Evolutionary conservation across 202 grass and related monocot species (phyloP), one percentile per base, ranked within the genome.

Genomic region (Tripidium arundinaceum): DNA sequence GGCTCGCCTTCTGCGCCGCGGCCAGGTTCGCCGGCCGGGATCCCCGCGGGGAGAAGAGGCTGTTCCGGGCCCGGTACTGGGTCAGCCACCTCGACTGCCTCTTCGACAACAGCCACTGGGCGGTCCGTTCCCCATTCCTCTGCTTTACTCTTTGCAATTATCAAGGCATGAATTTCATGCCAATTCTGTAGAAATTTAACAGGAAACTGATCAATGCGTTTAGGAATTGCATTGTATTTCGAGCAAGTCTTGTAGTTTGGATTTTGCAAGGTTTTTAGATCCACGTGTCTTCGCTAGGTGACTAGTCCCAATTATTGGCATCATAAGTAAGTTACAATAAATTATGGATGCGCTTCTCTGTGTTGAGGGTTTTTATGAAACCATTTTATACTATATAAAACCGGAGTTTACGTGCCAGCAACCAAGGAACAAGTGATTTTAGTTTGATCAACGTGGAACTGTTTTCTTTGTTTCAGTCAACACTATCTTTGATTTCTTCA

Each of bases 71-170:
- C 4, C 84, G 92, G 16, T 87, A 87, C 90, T 92, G 87, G 88
- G 63, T 98, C 85, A 83, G 90, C 88, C 88, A 83, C 41, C 68
- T 94, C 55, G 95, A 98, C 50, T 87, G 52, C 83, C 37, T 92
- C 83, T 98, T 89, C 69, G 79, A 92, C 81, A 89, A 74, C 62
- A 84, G 61, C 45, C 95, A 98, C 80, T 88, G 95, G 92, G 57
- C 84, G 88, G 95, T 98, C 7, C 46, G 57, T 72, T 31, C 14
- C 26, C 19, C 2, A 0, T 9, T 8, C 19, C 11, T 6, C 13
- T 14, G 19, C 14, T 31, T 47, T 33, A 27, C 11, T 42, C 7
- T 39, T 39, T 79, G 34, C 64, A 22, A 25, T 59, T 57, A 27
- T 0, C 15, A 36, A 36, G 1, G 47, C 47, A 1, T 38, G 21